Base-by-base conservation (phyloP, 805 yeast species). In the Candida railenensis region DNA sequence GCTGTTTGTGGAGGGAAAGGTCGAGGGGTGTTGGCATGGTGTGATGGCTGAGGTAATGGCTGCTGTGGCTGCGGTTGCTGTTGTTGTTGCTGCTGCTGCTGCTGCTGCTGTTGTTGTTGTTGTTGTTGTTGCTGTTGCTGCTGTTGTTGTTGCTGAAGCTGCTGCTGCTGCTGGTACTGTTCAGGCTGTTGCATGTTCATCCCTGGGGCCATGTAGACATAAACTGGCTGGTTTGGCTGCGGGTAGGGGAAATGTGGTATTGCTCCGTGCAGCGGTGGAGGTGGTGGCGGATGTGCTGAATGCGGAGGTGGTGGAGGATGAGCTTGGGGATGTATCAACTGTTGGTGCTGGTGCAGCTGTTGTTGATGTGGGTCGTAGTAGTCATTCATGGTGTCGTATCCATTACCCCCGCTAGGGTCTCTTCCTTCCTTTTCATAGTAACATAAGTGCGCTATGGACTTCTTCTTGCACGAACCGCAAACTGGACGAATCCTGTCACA, bases 401-500 rank as follows among this genome's bases (percentile, higher is more conserved):
- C 42, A 12, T 18, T n/a, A 28, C 33, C 22, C 38, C 37, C 34
- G 28, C 34, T 20, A 12, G 14, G 19, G 20, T 50, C 49, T 3
- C 44, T 45, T 20, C 50, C 40, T 18, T 61, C 61, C 3, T 55
- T 49, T 48, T 69, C 76, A 50, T 66, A 72, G 44, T 44, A 63
- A 50, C 77, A 72, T 15, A 71, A 51, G 48, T 72, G 77, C 21
- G 75, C 74, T 32, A 72, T 66, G 42, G 73, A 68, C 52, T 71
- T 72, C 59, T 66, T 65, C 45, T 58, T 59, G 52, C 77, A 72
- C 16, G 69, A 53, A 14, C 77, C 77, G 54, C 77, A 72, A 7
- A 70, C 63, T 8, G 77, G 76, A 46, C 63, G 62, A 8, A 61
- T 66, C 36, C 76, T 53, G 55, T 72, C 77, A 58, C 77, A 72